phyloP scores from a whole-genome alignment of 306 rosid species.

The Trifolium repens region DNA sequence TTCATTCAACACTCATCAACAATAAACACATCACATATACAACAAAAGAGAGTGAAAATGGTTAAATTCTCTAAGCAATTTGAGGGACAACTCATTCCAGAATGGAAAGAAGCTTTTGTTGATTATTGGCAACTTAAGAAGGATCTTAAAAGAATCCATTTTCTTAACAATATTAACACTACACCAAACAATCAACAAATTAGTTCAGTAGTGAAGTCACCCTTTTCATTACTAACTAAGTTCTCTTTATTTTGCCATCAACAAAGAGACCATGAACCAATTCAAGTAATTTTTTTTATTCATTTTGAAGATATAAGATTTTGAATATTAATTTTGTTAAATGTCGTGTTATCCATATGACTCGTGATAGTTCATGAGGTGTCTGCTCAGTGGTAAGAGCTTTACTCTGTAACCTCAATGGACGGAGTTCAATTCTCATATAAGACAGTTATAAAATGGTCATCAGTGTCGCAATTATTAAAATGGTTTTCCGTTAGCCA shows the following conservation, averaged over 20 bases:
- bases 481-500: no score
- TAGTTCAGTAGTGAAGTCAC: slow-evolving; percentile 49
- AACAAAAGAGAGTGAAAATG: slow-evolving; percentile 55
- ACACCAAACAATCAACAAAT: slow-evolving; percentile 38
- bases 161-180: slow-evolving; percentile 47
- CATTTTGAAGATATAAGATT: not conserved
- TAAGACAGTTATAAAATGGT: no score
- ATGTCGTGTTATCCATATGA: not conserved
- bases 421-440: no score
- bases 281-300: slow-evolving; percentile 65
- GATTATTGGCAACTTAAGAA: slow-evolving; percentile 91
- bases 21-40: slow-evolving; percentile 7
- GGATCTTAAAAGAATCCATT: slow-evolving; percentile 72
- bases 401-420: no score
- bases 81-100: slow-evolving; percentile 90
- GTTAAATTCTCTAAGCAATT: slow-evolving; percentile 95
- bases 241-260: slow-evolving; percentile 66
- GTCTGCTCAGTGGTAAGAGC: no score
- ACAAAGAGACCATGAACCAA: slow-evolving; percentile 77
- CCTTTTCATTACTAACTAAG: slow-evolving; percentile 63
- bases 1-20: slow-evolving; percentile 60
- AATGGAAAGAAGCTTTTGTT: slow-evolving; percentile 98
- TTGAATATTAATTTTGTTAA: not conserved
- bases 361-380: not conserved
- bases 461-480: not conserved